These are phyloP conservation scores for Hypoxylon sp. DNA, from an alignment of 2,329 filamentous ascomycete genomes.

Conservation along the genomic window DNA sequence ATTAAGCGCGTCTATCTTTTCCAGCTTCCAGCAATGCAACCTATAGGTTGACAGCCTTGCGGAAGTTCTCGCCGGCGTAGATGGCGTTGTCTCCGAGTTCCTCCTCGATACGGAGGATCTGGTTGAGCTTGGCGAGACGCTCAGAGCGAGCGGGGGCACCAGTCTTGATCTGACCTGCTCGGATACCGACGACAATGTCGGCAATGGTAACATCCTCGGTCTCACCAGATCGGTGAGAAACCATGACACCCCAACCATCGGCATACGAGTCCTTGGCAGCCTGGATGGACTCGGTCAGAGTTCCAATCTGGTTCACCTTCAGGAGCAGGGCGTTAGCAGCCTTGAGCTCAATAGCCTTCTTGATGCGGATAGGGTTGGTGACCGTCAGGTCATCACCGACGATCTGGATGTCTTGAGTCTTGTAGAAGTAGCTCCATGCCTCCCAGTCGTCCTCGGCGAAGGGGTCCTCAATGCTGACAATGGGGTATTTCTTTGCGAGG, in stretches of 20 bases:
- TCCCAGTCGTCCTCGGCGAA: conserved; percentile 99
- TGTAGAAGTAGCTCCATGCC: conserved; percentile 99
- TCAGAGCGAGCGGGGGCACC: conserved; percentile 96
- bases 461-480: conserved; percentile 98
- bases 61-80: conserved; percentile 94
- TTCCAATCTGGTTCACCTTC: conserved; percentile 99
- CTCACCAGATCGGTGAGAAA: conserved; percentile 98
- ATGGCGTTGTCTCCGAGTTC: conserved; percentile 93
- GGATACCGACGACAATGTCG: conserved; percentile 96
- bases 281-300: conserved; percentile 98
- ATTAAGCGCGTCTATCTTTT: conserved; percentile 38
- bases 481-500: conserved; percentile 94
- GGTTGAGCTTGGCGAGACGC: conserved; percentile 99
- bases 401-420: conserved; percentile 98
- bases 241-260: conserved; percentile 98
- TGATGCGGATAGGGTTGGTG: conserved; percentile 98
- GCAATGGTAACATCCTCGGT: conserved; percentile 99
- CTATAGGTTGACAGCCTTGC: conserved; percentile 88
- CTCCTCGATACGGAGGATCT: conserved; percentile 99
- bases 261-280: conserved; percentile 98
- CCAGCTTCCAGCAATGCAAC: conserved; percentile 48
- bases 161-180: conserved; percentile 98
- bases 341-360: conserved; percentile 99
- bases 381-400: conserved; percentile 99
- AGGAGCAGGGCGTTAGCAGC: conserved; percentile 97